Base-by-base conservation (phyloP, 106 monocot species). In the Allium fistulosum region DNA sequence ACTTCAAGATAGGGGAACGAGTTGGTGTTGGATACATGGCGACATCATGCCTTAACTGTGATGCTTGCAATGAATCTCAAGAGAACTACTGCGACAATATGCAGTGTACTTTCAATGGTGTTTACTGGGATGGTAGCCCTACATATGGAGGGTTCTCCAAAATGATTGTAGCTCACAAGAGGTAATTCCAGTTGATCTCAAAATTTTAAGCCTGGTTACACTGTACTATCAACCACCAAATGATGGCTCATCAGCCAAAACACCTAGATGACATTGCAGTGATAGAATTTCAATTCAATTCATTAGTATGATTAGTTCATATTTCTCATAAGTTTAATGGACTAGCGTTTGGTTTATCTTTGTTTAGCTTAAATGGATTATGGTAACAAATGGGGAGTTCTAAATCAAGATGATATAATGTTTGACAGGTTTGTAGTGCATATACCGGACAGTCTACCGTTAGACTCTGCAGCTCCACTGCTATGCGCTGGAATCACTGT, bases 101-200 rank as follows among this genome's bases (percentile, higher is more conserved):
- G n/a, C 84, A 87, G 71, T 80, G 86, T 74, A 94, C 90, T 17
- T 90, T 84, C 76, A 84, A 82, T 52, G 84, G 90, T 57, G 46
- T 90, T 61, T 94, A 82, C 69, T 94, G 86, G 86, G 94, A 94
- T 18, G 94, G 94, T 2, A 94, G 90, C 86, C 76, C 82, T 78
- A 94, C 94, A 45, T 94, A 90, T 52, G 90, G 94, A 26, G 90
- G 94, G 28, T 94, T 84, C 75, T 90, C 90, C 46, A 26, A 58
- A 1, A 84, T 90, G 82, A 57, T 94, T 4, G 87, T 94, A 4
- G 86, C 94, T 8, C 55, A 94, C 76, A 75, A 78, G n/a, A 37
- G 37, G 37, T 37, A 37, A 37, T 37, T 37, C 37, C 37, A 37
- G 37, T 37, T 37, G 1, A 37, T 37, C 37, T 37, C 37, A 37